Percentiles rank a stretch among this genome's conserved stretches.
Evolutionary conservation across 352 stramenopile genomes (phyloP).

Genomic region (Phytopythium litorale): DNA sequence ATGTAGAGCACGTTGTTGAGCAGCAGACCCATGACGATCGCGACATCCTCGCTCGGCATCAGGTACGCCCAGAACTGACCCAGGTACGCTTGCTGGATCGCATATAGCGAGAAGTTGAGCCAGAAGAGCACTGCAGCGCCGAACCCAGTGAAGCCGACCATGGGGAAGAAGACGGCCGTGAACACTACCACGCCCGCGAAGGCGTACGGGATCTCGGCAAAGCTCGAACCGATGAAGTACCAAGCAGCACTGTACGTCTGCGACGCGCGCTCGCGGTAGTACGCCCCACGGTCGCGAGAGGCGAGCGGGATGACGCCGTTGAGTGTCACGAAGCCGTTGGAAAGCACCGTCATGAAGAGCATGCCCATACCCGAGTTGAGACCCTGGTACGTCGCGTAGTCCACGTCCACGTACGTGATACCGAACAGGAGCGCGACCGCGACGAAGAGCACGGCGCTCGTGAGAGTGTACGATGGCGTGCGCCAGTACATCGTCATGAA

Average conservation of each 20-base stretch:
- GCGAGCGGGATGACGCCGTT: constrained; percentile 65
- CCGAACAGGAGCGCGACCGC: constrained; percentile 61
- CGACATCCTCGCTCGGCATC: constrained; percentile 16
- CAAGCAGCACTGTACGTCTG: constrained; percentile 78
- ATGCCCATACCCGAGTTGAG: constrained; percentile 39
- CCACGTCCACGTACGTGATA: constrained; percentile 29
- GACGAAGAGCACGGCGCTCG: constrained; percentile 47
- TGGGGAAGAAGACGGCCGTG: constrained; percentile 18
- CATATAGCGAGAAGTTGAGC: constrained; percentile 14
- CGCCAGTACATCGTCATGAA: constrained; percentile 36
- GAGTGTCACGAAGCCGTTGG: constrained; percentile 62
- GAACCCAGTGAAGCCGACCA: constrained; percentile 23
- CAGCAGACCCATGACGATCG: constrained; percentile 14
- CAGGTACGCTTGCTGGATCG: constrained; percentile 20
- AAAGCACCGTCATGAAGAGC: constrained; percentile 52
- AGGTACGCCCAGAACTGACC: constrained; percentile 14
- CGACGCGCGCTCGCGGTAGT: constrained; percentile 60
- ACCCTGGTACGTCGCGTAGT: constrained; percentile 28
- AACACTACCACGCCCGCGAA: constrained; percentile 14
- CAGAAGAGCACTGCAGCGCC: constrained; percentile 7
- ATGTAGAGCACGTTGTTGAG: constrained; percentile 21
- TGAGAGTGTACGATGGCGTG: constrained; percentile 69
- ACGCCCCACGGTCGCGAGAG: constrained; percentile 60
- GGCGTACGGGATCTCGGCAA: constrained; percentile 44
- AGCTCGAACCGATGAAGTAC: constrained; percentile 55